Percentiles rank a stretch among this genome's conserved stretches.
Evolutionary conservation across 768 basidiomycete species (phyloP).

Genomic region (Mycena alexandri): DNA sequence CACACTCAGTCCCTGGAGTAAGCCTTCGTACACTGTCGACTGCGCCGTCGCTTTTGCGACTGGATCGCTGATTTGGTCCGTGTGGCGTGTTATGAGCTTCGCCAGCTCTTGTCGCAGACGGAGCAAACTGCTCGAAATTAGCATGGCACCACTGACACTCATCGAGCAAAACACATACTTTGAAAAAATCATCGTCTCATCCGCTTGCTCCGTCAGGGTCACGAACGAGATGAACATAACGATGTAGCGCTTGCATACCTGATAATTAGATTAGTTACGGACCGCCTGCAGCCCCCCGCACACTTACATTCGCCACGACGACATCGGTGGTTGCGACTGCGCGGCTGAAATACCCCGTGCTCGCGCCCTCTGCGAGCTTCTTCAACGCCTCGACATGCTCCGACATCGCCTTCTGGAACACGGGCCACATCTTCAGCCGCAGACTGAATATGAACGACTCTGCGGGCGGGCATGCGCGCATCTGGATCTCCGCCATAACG

Average conservation of each 20-base stretch:
- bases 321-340: constrained; percentile 75
- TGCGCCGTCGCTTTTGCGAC: constrained; percentile 75
- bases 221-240: constrained; percentile 87
- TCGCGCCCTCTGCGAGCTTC: constrained; percentile 81
- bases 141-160: constrained; percentile 16
- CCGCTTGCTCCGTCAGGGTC: constrained; percentile 82
- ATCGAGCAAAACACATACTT: constrained; percentile 68
- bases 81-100: constrained; percentile 81
- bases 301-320: constrained; percentile 70
- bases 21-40: constrained; percentile 77
- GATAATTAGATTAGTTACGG: neutral
- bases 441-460: constrained; percentile 86
- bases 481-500: constrained; percentile 79
- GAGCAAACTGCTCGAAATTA: constrained; percentile 65
- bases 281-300: neutral
- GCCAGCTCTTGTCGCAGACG: constrained; percentile 89
- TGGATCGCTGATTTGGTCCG: constrained; percentile 72
- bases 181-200: constrained; percentile 97
- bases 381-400: constrained; percentile 87
- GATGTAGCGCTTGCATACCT: constrained; percentile 85
- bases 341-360: constrained; percentile 73
- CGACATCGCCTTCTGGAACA: constrained; percentile 91
- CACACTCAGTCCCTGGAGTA: constrained; percentile 84
- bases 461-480: constrained; percentile 82
- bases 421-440: constrained; percentile 91